Percentiles rank a stretch among this genome's conserved stretches.
Conservation (phyloP, 768 basidiomycete genomes). For the Tylopilus vinaceipallidus region DNA sequence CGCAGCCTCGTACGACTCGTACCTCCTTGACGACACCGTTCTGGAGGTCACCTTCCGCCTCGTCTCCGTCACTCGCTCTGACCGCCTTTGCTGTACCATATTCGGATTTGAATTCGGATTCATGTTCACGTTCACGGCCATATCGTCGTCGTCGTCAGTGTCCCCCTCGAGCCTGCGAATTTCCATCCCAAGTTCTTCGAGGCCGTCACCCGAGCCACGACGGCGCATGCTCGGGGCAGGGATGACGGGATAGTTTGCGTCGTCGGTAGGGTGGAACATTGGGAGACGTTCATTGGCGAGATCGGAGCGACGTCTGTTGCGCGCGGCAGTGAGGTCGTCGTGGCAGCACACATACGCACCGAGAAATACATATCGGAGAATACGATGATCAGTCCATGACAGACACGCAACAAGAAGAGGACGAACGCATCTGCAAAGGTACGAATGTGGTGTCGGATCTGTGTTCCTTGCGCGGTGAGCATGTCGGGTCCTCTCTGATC, state of each 20-base stretch:
- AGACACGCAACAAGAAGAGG: background rate
- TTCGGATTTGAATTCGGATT: background rate
- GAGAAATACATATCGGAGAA: background rate
- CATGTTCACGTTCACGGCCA: background rate
- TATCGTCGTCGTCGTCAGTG: constrained; percentile 38
- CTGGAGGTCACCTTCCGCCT: constrained; percentile 44
- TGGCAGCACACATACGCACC: background rate
- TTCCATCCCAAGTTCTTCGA: constrained; percentile 58
- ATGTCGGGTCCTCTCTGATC: constrained; percentile 48
- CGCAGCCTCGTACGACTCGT: constrained; percentile 33
- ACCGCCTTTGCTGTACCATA: constrained; percentile 13
- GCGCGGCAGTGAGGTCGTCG: background rate
- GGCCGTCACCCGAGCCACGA: constrained; percentile 37
- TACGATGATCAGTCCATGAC: background rate
- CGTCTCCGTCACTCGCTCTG: constrained; percentile 63
- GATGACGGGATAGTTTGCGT: constrained; percentile 43
- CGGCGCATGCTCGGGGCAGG: constrained; percentile 64
- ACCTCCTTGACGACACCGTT: constrained; percentile 58
- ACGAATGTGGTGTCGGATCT: constrained; percentile 59
- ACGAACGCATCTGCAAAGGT: constrained; percentile 78
- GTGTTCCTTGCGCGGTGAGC: constrained; percentile 60
- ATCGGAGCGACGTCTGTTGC: constrained; percentile 64
- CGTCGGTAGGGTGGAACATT: constrained; percentile 39
- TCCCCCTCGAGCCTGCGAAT: constrained; percentile 64
- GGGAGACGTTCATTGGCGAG: constrained; percentile 75